Percentiles rank a stretch among this genome's conserved stretches.
phyloP scores from a whole-genome alignment of 371 early-diverging fungal species.

The Amoeboaphelidium protococcarum region DNA sequence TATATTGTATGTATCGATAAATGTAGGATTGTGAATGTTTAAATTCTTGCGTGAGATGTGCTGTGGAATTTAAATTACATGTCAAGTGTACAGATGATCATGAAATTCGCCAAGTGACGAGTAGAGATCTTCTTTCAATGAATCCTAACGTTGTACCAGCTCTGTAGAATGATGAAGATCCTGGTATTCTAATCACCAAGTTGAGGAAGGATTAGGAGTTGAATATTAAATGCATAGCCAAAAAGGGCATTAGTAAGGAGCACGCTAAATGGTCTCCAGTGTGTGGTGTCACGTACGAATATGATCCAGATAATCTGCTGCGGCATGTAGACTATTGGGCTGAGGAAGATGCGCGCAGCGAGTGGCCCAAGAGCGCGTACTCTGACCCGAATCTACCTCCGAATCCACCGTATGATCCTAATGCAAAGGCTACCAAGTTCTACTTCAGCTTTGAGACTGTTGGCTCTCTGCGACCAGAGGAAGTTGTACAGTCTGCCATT shows the following conservation, averaged over 20 bases:
- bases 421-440: slow-evolving; percentile 54
- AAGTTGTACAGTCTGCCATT: slow-evolving; percentile 51
- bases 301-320: slow-evolving; percentile 87
- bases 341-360: slow-evolving; percentile 53
- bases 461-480: slow-evolving; percentile 64
- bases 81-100: slow-evolving; percentile 49
- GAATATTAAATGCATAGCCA: slow-evolving; percentile 35
- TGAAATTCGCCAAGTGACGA: slow-evolving; percentile 51
- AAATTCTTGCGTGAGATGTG: slow-evolving; percentile 64
- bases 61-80: slow-evolving; percentile 60
- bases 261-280: slow-evolving; percentile 98
- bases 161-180: slow-evolving; percentile 31
- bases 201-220: slow-evolving; percentile 79
- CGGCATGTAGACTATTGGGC: slow-evolving; percentile 84
- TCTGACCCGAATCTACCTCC: slow-evolving; percentile 30
- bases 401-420: slow-evolving; percentile 48
- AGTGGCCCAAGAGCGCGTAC: slow-evolving; percentile 67
- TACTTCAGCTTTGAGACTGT: slow-evolving; percentile 72
- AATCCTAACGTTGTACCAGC: slow-evolving; percentile 54
- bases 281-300: slow-evolving; percentile 76
- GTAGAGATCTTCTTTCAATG: slow-evolving; percentile 44
- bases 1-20: not conserved
- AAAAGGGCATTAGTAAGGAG: slow-evolving; percentile 76
- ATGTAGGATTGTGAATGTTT: slow-evolving; percentile 68
- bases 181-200: slow-evolving; percentile 68